These are phyloP conservation scores for Zasmidium citrigriseum DNA, from an alignment of 2,329 filamentous ascomycete genomes.

Conservation along the genomic window DNA sequence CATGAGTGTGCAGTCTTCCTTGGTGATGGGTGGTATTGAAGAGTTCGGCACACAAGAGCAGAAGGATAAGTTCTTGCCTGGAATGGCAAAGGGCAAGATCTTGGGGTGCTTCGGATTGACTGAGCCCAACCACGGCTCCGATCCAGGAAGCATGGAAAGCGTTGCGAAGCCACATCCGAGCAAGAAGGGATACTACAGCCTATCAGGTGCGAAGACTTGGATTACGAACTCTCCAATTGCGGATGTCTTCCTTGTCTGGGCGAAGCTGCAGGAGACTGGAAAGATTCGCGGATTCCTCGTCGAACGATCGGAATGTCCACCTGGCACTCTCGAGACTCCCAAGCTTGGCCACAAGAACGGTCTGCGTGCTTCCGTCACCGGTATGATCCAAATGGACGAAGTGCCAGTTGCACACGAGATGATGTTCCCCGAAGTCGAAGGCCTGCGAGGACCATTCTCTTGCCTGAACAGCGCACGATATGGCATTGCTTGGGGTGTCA, in stretches of 20 bases:
- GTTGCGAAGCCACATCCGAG: slow-evolving; percentile 79
- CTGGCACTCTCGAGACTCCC: slow-evolving; percentile 88
- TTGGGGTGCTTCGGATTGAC: slow-evolving; percentile 87
- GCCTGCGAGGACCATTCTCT: slow-evolving; percentile 83
- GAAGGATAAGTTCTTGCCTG: slow-evolving; percentile 79
- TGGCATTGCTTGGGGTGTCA: slow-evolving; percentile 90
- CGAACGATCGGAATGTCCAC: slow-evolving; percentile 79
- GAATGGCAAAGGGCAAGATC: slow-evolving; percentile 78
- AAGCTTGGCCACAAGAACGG: slow-evolving; percentile 94
- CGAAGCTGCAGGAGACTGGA: slow-evolving; percentile 84
- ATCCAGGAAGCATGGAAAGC: slow-evolving; percentile 89
- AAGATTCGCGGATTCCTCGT: slow-evolving; percentile 94
- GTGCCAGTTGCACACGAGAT: slow-evolving; percentile 86
- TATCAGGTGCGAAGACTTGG: slow-evolving; percentile 89
- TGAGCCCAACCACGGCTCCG: slow-evolving; percentile 89
- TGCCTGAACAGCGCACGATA: slow-evolving; percentile 93
- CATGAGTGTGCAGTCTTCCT: slow-evolving; percentile 89
- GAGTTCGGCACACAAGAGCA: slow-evolving; percentile 85
- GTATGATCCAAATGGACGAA: slow-evolving; percentile 95
- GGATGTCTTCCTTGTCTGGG: slow-evolving; percentile 86
- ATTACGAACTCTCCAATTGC: slow-evolving; percentile 93
- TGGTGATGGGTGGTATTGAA: slow-evolving; percentile 91
- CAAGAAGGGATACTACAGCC: slow-evolving; percentile 76
- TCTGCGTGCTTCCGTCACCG: slow-evolving; percentile 87
- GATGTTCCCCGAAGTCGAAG: slow-evolving; percentile 91